Conservation (phyloP, 2,329 filamentous ascomycete genomes). For the Diplodia seriata region DNA sequence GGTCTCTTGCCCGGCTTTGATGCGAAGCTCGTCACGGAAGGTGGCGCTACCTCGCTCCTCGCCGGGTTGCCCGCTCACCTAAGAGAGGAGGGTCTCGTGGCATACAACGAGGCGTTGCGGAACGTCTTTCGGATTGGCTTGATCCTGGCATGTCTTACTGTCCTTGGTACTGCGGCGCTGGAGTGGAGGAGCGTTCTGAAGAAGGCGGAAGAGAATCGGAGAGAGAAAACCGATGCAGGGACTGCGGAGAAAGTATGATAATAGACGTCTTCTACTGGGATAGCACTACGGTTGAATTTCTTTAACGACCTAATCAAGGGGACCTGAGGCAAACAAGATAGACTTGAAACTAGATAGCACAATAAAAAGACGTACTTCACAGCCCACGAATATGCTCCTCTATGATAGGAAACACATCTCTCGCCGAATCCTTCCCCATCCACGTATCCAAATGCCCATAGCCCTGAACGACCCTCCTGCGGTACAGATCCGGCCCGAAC, state of each 20-base stretch:
- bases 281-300: too few species aligned
- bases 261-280: too few species aligned
- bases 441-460: constrained; percentile 31
- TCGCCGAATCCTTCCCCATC: constrained; percentile 17
- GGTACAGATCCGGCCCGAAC: constrained; percentile 60
- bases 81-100: neutral
- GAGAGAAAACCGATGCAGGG: neutral
- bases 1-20: constrained; percentile 42
- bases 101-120: constrained; percentile 4
- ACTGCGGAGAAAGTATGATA: neutral
- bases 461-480: constrained; percentile 59
- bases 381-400: constrained; percentile 3
- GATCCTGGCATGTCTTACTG: neutral
- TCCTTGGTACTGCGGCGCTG: neutral
- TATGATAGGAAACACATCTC: constrained; percentile 17
- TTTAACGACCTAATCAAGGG: too few species aligned
- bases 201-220: neutral
- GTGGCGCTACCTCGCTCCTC: neutral
- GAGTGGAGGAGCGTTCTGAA: constrained; percentile 15
- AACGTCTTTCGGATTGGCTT: neutral
- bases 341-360: too few species aligned
- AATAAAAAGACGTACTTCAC: too few species aligned
- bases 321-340: too few species aligned
- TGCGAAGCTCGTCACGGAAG: constrained; percentile 2
- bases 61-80: neutral